These are phyloP conservation scores for Olyra latifolia DNA, from an alignment of 176 grass and related monocot genomes.

Conservation along the genomic window DNA sequence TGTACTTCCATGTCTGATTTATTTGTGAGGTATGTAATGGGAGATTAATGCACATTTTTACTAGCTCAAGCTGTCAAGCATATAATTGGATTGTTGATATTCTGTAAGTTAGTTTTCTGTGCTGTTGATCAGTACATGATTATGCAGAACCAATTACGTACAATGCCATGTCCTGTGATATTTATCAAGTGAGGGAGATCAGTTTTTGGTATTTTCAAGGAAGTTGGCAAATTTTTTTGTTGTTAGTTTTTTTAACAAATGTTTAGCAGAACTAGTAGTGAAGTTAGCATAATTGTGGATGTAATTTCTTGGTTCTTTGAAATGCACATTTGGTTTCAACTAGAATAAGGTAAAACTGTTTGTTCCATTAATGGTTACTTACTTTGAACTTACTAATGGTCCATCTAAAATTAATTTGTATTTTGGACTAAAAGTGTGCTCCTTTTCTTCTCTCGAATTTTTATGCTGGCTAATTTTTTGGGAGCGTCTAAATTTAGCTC, in stretches of 20 bases:
- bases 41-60: conserved; percentile 5
- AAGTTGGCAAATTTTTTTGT: not conserved
- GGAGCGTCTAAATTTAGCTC: not conserved
- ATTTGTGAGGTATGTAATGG: conserved; percentile 42
- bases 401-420: not conserved
- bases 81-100: conserved; percentile 12
- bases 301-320: not conserved
- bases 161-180: not conserved
- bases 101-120: not conserved
- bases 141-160: not conserved
- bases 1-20: conserved; percentile 60
- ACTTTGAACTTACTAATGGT: not conserved
- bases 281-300: not conserved
- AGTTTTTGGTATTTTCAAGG: conserved; percentile 13
- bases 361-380: not conserved
- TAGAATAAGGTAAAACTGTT: not conserved
- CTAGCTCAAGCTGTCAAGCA: not conserved
- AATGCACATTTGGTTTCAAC: not conserved
- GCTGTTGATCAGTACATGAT: not conserved
- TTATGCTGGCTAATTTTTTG: not conserved
- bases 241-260: not conserved
- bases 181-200: conserved; percentile 9
- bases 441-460: not conserved
- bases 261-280: not conserved
- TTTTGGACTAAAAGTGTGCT: not conserved